Percentiles rank a stretch among this genome's conserved stretches.
Evolutionary conservation across 176 grass and related monocot species (phyloP).

Genomic region (Luzula sylvatica): DNA sequence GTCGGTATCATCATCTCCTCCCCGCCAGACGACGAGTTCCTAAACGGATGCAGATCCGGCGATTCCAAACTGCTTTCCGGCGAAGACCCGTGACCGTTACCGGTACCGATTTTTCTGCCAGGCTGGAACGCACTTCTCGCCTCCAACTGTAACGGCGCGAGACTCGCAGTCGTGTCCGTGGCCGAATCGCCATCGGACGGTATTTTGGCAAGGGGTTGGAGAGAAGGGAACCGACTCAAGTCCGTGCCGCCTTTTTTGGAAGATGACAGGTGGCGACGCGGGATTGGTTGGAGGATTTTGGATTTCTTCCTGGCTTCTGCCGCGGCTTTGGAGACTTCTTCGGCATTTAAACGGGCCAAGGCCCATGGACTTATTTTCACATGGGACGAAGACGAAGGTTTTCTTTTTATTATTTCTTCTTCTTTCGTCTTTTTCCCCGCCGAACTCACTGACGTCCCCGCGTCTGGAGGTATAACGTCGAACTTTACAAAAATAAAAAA

Average conservation of each 20-base stretch:
- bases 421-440: slow-evolving; percentile 46
- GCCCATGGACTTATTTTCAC: slow-evolving; percentile 98
- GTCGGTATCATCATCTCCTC: slow-evolving; percentile 41
- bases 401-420: slow-evolving; percentile 62
- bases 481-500: slow-evolving; percentile 22
- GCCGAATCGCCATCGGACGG: slow-evolving; percentile 44
- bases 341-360: slow-evolving; percentile 82
- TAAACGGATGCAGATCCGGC: slow-evolving; percentile 83
- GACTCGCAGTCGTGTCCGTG: slow-evolving; percentile 40
- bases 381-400: slow-evolving; percentile 33
- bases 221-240: slow-evolving; percentile 51
- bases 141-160: slow-evolving; percentile 87
- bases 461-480: slow-evolving; percentile 85
- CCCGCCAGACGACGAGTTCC: slow-evolving; percentile 48
- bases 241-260: slow-evolving; percentile 34
- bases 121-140: slow-evolving; percentile 77
- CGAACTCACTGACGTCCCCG: slow-evolving; percentile 48
- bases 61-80: slow-evolving; percentile 91
- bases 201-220: slow-evolving; percentile 64
- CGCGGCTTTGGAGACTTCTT: slow-evolving; percentile 94
- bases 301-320: slow-evolving; percentile 79
- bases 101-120: slow-evolving; percentile 34
- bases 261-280: slow-evolving; percentile 25
- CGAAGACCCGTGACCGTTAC: slow-evolving; percentile 47
- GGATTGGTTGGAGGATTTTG: slow-evolving; percentile 63